These are phyloP conservation scores for Stephania cephalantha DNA, from an alignment of 164 flowering plant genomes.

Conservation along the genomic window DNA sequence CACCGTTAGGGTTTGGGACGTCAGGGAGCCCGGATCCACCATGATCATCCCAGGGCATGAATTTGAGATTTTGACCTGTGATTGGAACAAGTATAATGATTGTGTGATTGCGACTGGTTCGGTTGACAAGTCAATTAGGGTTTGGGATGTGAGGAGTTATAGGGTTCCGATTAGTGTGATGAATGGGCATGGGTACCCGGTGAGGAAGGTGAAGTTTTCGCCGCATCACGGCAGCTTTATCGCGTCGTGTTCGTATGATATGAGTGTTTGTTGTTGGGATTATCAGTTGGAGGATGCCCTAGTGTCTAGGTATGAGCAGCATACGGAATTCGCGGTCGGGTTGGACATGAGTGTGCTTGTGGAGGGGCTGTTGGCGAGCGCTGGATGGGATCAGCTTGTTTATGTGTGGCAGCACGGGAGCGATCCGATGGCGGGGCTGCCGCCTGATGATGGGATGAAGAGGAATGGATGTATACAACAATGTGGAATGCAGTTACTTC, in stretches of 20 bases:
- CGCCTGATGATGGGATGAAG: constrained; percentile 13
- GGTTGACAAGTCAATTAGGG: constrained; percentile 72
- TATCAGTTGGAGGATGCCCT: constrained; percentile 77
- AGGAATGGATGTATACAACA: not conserved
- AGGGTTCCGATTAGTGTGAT: constrained; percentile 59
- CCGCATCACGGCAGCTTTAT: constrained; percentile 63
- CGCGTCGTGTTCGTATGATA: constrained; percentile 81
- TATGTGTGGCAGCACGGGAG: constrained; percentile 96
- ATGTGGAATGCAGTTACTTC: no score
- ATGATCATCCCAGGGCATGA: constrained; percentile 71
- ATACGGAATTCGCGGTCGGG: constrained; percentile 91
- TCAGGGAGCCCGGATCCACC: constrained; percentile 71
- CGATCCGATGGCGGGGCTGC: constrained; percentile 67
- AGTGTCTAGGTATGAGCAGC: constrained; percentile 84
- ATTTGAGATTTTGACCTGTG: constrained; percentile 68
- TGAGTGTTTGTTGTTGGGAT: constrained; percentile 92
- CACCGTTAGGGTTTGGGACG: constrained; percentile 87
- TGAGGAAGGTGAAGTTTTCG: constrained; percentile 75
- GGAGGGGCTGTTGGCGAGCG: constrained; percentile 87
- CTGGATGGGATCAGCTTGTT: constrained; percentile 95
- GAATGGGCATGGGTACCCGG: constrained; percentile 77
- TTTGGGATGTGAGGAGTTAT: constrained; percentile 86
- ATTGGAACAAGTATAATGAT: constrained; percentile 92
- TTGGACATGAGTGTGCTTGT: constrained; percentile 95
- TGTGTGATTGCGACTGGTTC: constrained; percentile 60